Conservation (phyloP, 345 rosid species). For the Eucalyptus erythrocorys region DNA sequence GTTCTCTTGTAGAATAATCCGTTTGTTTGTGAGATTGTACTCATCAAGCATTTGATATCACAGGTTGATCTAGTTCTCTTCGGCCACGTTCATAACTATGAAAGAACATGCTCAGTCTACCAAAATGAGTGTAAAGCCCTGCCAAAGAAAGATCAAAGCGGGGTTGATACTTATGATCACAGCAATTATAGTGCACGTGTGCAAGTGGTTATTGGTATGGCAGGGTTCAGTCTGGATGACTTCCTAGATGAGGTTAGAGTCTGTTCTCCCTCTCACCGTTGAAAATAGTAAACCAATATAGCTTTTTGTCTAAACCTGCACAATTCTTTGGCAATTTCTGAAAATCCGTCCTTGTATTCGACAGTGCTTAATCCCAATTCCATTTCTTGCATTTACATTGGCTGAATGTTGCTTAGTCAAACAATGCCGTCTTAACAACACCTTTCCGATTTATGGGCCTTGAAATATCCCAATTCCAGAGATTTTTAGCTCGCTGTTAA, state of each 20-base stretch:
- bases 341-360: background rate
- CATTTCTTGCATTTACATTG: background rate
- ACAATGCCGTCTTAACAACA: background rate
- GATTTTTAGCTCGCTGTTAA: background rate
- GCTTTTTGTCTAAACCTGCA: background rate
- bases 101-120: slow-evolving; percentile 49
- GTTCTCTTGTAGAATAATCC: background rate
- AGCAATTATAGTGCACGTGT: slow-evolving; percentile 48
- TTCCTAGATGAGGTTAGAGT: slow-evolving; percentile 20
- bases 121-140: slow-evolving; percentile 22
- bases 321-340: background rate
- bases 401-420: background rate
- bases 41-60: background rate
- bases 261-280: background rate
- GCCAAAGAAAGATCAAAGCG: slow-evolving; percentile 32
- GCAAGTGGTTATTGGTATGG: slow-evolving; percentile 60
- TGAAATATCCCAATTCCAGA: background rate
- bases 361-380: background rate
- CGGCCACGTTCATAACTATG: slow-evolving; percentile 74
- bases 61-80: slow-evolving; percentile 51
- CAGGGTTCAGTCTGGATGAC: slow-evolving; percentile 38
- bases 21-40: background rate
- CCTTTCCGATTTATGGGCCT: background rate
- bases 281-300: background rate
- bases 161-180: slow-evolving; percentile 41